These are phyloP conservation scores for Fonsecaea nubica DNA, from an alignment of 2,329 filamentous ascomycete genomes.

Conservation along the genomic window DNA sequence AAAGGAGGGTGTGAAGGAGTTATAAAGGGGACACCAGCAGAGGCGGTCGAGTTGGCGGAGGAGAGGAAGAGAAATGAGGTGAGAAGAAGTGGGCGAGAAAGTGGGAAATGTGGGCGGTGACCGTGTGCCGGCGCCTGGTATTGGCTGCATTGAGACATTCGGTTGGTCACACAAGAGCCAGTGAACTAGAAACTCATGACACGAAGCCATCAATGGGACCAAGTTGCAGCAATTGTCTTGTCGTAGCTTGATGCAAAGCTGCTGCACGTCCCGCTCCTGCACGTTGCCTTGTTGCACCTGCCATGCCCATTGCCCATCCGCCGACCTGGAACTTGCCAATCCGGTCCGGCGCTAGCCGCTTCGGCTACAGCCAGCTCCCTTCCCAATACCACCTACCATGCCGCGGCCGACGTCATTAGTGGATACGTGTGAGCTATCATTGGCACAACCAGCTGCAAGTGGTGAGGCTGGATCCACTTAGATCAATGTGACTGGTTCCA, in stretches of 20 bases:
- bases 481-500: constrained; percentile 12
- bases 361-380: constrained; percentile 20
- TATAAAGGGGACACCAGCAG: constrained; percentile 7
- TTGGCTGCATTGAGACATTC: neutral
- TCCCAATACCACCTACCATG: neutral
- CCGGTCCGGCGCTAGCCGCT: constrained; percentile 24
- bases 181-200: neutral
- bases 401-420: neutral
- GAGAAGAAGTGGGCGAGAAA: constrained; percentile 20
- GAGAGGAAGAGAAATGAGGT: constrained; percentile 22
- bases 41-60: constrained; percentile 5
- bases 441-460: no score
- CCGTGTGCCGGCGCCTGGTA: constrained; percentile 9
- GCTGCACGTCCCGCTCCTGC: constrained; percentile 14
- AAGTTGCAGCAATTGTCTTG: constrained; percentile 8
- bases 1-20: neutral
- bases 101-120: constrained; percentile 23
- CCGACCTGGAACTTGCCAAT: constrained; percentile 11
- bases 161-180: constrained; percentile 11
- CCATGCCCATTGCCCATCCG: neutral
- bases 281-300: constrained; percentile 8
- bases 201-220: neutral
- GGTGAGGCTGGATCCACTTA: neutral
- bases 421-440: neutral
- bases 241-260: constrained; percentile 15